Conservation (phyloP, 768 basidiomycete species). For the Myochromella boudieri region DNA sequence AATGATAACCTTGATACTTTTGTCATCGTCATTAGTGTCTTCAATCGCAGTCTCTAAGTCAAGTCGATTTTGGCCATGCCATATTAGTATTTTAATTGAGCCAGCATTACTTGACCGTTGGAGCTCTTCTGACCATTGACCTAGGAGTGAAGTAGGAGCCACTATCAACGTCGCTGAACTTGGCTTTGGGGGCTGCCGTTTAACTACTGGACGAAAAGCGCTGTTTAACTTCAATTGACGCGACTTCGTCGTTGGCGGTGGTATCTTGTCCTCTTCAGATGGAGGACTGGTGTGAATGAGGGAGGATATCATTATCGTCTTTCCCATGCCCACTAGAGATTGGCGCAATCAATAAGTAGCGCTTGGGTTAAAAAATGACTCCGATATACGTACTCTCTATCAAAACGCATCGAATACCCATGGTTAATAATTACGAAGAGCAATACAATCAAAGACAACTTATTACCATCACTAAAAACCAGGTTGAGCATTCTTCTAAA, state of each 20-base stretch:
- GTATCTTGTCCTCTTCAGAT: conserved; percentile 36
- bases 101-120: conserved; percentile 76
- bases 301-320: conserved; percentile 91
- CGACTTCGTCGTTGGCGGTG: conserved; percentile 32
- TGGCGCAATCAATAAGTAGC: neutral
- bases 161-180: conserved; percentile 82
- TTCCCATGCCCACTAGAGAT: conserved; percentile 86
- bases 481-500: conserved; percentile 18
- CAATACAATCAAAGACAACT: neutral
- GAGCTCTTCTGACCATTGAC: conserved; percentile 96
- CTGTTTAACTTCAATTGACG: conserved; percentile 64
- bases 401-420: neutral
- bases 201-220: conserved; percentile 52
- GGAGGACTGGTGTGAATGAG: conserved; percentile 79
- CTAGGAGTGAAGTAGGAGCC: conserved; percentile 85
- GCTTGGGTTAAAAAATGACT: conserved; percentile 2
- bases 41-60: conserved; percentile 63
- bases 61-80: conserved; percentile 87
- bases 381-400: conserved; percentile 20
- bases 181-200: conserved; percentile 28
- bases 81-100: conserved; percentile 65
- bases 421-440: conserved; percentile 2
- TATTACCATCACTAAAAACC: conserved; percentile 16
- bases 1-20: conserved; percentile 74
- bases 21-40: conserved; percentile 48